Percentiles rank a stretch among this genome's conserved stretches.
Evolutionary conservation across 2,329 filamentous ascomycete species (phyloP).

Genomic region (Calonectria hongkongensis): DNA sequence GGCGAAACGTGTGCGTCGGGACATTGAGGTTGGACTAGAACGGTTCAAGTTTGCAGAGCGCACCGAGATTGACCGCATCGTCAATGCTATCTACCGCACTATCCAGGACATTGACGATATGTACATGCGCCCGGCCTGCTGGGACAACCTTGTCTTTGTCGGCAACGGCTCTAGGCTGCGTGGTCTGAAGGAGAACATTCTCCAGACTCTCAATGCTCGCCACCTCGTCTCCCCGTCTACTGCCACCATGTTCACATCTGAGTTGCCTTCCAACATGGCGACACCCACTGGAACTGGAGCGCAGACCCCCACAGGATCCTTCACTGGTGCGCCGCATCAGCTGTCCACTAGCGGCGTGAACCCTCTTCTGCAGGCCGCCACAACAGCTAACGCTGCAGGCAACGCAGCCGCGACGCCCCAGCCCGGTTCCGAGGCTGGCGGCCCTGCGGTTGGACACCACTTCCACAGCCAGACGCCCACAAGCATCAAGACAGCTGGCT

Average conservation of each 20-base stretch:
- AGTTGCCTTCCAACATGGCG: conserved; percentile 94
- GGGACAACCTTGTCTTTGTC: conserved; percentile 94
- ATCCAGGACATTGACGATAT: conserved; percentile 89
- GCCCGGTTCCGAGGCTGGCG: conserved; percentile 64
- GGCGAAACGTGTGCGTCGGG: conserved; percentile 75
- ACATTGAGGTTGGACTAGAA: conserved; percentile 86
- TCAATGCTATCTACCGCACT: conserved; percentile 87
- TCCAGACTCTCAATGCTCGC: conserved; percentile 85
- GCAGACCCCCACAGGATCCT: conserved; percentile 86
- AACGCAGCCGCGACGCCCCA: conserved; percentile 61
- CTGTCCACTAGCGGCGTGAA: conserved; percentile 81
- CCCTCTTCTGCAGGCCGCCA: conserved; percentile 92
- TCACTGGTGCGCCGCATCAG: conserved; percentile 73
- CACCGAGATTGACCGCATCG: conserved; percentile 87
- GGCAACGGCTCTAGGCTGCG: conserved; percentile 85
- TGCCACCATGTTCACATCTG: conserved; percentile 97
- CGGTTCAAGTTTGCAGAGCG: conserved; percentile 82
- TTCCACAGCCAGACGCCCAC: conserved; percentile 85
- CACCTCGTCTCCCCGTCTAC: conserved; percentile 94
- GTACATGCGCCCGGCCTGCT: conserved; percentile 88
- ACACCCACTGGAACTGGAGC: conserved; percentile 93
- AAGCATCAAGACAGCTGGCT: conserved; percentile 84
- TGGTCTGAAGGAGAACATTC: conserved; percentile 92
- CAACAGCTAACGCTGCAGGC: conserved; percentile 78
- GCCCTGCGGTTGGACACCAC: conserved; percentile 66